phyloP scores from a whole-genome alignment of 257 asterid species.

The Solanum rostratum region DNA sequence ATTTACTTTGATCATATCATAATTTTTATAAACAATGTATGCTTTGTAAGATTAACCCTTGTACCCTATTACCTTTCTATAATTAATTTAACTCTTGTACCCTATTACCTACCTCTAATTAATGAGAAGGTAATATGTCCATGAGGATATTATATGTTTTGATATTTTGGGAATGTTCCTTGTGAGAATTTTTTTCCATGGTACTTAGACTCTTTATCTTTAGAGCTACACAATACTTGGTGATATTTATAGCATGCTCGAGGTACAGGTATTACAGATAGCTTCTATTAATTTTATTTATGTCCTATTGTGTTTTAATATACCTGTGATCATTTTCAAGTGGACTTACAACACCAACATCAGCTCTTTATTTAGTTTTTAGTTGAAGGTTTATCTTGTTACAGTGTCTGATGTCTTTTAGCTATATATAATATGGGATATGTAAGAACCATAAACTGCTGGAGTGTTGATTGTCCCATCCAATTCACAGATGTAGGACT shows the following conservation, averaged over 20 bases:
- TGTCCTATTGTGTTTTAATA: not conserved
- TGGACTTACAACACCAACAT: not conserved
- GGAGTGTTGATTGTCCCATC: not conserved
- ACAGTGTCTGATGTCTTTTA: not conserved
- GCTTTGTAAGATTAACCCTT: not conserved
- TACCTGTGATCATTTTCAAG: not conserved
- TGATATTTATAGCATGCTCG: not conserved
- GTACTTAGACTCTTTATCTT: not conserved
- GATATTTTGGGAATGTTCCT: not conserved
- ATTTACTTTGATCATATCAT: not conserved
- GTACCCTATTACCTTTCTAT: not conserved
- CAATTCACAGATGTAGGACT: not conserved
- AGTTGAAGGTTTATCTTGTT: not conserved
- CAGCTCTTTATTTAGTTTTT: not conserved
- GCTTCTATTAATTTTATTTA: not conserved
- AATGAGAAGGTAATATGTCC: not conserved
- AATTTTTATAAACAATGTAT: not conserved
- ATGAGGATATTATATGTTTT: not conserved
- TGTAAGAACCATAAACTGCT: not conserved
- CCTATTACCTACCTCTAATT: not conserved
- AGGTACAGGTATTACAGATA: not conserved
- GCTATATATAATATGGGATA: not conserved
- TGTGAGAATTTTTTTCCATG: not conserved
- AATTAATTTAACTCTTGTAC: not conserved
- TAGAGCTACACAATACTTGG: not conserved